phyloP scores from a whole-genome alignment of 345 rosid genomes.

The Syzygium oleosum region DNA sequence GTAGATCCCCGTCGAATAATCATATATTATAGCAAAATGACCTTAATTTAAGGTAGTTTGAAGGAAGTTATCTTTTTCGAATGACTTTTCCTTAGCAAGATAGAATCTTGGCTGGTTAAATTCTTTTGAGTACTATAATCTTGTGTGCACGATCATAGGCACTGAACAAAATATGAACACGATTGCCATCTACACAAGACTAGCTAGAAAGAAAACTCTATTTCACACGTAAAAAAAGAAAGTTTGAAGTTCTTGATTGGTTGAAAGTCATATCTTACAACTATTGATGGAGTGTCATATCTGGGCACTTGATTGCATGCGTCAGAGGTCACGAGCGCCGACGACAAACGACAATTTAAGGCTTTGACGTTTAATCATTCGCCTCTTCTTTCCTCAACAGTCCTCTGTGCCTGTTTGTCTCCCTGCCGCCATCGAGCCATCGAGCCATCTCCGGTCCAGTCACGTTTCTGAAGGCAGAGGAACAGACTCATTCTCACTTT shows the following conservation, averaged over 20 bases:
- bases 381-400: not conserved
- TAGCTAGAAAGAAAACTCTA: not conserved
- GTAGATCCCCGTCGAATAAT: not conserved
- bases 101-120: not conserved
- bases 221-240: not conserved
- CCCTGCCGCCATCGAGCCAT: not conserved
- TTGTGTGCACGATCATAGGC: not conserved
- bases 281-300: not conserved
- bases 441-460: not conserved
- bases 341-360: not conserved
- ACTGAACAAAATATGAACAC: not conserved
- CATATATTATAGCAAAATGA: not conserved
- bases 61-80: not conserved
- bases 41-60: not conserved
- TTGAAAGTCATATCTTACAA: not conserved
- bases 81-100: not conserved
- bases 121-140: not conserved
- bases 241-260: not conserved
- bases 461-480: not conserved
- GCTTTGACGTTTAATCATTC: not conserved
- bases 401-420: not conserved
- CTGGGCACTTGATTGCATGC: not conserved
- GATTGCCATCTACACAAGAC: not conserved
- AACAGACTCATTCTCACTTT: not conserved
- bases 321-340: not conserved